Evolutionary conservation across 192 early-diverging fungal species (phyloP), one percentile per base, ranked within the genome.

Genomic region (Coemansia sp.): DNA sequence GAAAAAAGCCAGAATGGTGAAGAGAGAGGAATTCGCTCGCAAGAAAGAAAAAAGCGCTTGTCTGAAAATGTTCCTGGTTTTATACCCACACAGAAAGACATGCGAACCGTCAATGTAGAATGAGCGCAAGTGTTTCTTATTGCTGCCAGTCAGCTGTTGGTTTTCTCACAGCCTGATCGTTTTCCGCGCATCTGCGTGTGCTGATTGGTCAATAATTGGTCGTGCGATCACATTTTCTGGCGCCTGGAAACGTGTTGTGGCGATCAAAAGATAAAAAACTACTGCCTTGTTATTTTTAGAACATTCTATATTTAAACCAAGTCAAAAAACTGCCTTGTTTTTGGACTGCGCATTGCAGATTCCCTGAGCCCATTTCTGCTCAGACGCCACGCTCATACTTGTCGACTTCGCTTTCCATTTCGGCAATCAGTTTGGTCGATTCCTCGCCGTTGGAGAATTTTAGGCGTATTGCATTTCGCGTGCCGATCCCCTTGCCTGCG

Each of bases 401-500:
- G n/a, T 66, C 46, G 15, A 81, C 35, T 36, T 76, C 64, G 12
- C 63, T 67, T 56, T 72, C 43, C 35, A 81, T 72, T 36, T 48
- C 48, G 12, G 61, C 67, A 24, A 76, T 41, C 34, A 82, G 73
- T 59, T 73, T 70, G 39, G 67, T 30, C 15, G 68, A 73, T 6
- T 43, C 44, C 16, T 71, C 35, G 61, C 71, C 65, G 46, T 70
- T 76, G 58, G 60, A 43, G 59, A 82, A 82, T 64, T 56, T 46
- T 9, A 82, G 53, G 15, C 66, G 64, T 26, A 82, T 62, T 8
- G 56, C 12, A 12, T 67, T 56, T 10, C 69, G 71, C 24, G 59
- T 53, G 41, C 73, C 67, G 34, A 73, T 73, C 33, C 53, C 51
- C 4, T 53, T 36, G 24, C 41, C 35, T 7, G 49, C 59, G 18